Evolutionary conservation across 768 basidiomycete genomes (phyloP).

Genomic region (Pleurotus tuoliensis): DNA sequence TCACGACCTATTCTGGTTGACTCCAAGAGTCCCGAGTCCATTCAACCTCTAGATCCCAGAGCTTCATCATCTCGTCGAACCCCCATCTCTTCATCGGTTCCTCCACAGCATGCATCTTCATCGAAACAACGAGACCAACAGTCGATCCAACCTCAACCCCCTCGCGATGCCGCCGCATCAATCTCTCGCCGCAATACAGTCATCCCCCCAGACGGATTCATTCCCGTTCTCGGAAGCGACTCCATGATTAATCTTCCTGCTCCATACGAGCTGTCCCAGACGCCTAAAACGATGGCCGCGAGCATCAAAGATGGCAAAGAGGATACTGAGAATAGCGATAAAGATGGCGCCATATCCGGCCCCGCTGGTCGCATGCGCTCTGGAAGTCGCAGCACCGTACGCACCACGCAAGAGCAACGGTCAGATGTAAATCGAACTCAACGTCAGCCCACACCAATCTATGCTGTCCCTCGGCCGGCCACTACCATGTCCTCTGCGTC

Average conservation of each 20-base stretch:
- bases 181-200: constrained; percentile 32
- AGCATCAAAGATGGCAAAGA: neutral
- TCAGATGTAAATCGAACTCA: neutral
- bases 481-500: neutral
- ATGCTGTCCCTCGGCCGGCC: neutral
- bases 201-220: constrained; percentile 60
- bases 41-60: constrained; percentile 3
- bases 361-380: neutral
- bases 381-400: neutral
- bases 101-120: constrained; percentile 5
- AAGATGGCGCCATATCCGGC: neutral
- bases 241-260: constrained; percentile 56
- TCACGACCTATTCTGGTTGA: constrained; percentile 14
- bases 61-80: neutral
- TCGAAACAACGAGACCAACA: constrained; percentile 13
- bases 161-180: constrained; percentile 32
- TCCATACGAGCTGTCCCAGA: constrained; percentile 51
- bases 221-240: constrained; percentile 51
- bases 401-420: neutral
- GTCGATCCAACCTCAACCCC: constrained; percentile 36
- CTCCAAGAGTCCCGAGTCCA: constrained; percentile 11
- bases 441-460: neutral
- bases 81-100: constrained; percentile 2
- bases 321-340: neutral
- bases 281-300: constrained; percentile 16